A percentile compares a stretch with the other conserved stretches of the same genome.
phyloP scores from a whole-genome alignment of 352 stramenopile genomes.

The Pythium phragmiticola region DNA sequence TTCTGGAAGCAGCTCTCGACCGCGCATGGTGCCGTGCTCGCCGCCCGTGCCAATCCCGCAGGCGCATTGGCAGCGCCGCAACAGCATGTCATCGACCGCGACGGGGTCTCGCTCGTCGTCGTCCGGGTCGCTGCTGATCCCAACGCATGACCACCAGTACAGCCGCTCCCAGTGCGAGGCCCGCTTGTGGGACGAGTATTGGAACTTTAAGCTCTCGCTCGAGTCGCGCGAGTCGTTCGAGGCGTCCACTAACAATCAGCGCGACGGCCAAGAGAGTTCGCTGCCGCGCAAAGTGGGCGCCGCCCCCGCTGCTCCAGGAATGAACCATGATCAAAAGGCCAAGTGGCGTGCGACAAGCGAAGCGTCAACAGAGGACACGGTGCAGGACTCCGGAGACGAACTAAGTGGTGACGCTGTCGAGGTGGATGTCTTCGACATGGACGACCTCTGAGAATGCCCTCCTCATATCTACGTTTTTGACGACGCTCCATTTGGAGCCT shows the following conservation, averaged over 20 bases:
- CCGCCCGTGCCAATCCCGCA: constrained; percentile 52
- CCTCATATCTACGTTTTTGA: constrained; percentile 5
- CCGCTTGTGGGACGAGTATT: constrained; percentile 60
- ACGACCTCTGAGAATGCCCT: constrained; percentile 43
- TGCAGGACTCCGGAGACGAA: constrained; percentile 31
- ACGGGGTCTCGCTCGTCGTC: constrained; percentile 7
- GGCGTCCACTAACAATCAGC: constrained; percentile 22
- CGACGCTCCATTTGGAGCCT: background rate
- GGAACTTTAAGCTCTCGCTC: constrained; percentile 74
- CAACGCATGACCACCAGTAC: constrained; percentile 26
- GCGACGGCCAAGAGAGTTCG: constrained; percentile 6
- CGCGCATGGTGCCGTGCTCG: constrained; percentile 38
- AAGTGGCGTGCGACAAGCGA: constrained; percentile 36
- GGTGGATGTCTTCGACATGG: constrained; percentile 60
- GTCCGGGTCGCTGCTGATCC: constrained; percentile 1
- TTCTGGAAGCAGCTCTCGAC: constrained; percentile 11
- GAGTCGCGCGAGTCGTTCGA: constrained; percentile 67
- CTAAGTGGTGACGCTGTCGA: constrained; percentile 22
- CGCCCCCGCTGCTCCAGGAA: background rate
- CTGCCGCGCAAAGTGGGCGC: background rate
- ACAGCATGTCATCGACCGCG: constrained; percentile 26
- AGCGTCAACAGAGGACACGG: constrained; percentile 36
- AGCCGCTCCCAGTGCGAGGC: constrained; percentile 49
- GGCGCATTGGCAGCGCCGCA: constrained; percentile 32
- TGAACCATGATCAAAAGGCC: constrained; percentile 8